Conservation (phyloP, 1,284 basidiomycete genomes). For the Ceratobasidium sp. region DNA sequence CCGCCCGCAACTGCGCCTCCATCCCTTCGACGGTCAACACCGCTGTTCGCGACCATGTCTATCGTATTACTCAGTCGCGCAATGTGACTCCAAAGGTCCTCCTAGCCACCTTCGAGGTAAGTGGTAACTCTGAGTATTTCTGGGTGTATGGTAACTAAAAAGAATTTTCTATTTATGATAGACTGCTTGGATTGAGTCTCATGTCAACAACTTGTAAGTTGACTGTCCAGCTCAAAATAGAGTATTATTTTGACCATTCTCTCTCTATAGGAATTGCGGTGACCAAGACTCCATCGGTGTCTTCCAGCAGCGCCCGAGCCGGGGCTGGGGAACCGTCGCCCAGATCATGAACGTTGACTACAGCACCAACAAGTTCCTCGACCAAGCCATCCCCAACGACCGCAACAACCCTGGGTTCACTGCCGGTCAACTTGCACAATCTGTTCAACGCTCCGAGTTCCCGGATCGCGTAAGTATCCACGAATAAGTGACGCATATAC, state of each 20-base stretch:
- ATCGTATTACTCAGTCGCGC: conserved; percentile 30
- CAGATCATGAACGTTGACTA: conserved; percentile 9
- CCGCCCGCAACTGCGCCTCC: conserved; percentile 13
- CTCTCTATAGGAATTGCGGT: conserved; percentile 26
- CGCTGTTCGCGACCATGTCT: conserved; percentile 37
- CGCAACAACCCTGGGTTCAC: conserved; percentile 28
- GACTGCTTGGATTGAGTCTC: conserved; percentile 32
- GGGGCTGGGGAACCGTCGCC: too few relatives aligned
- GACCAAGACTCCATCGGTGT: conserved; percentile 46
- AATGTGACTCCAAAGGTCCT: conserved; percentile 36
- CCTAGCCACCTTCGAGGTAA: conserved; percentile 35
- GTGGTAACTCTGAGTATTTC: not conserved
- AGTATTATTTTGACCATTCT: not conserved
- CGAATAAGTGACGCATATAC: not conserved
- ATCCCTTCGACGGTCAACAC: conserved; percentile 36
- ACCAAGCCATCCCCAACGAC: conserved; percentile 41
- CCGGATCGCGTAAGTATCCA: conserved; percentile 34
- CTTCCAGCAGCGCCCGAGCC: conserved; percentile 3
- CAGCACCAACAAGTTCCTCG: conserved; percentile 39
- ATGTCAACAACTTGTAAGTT: conserved; percentile 22
- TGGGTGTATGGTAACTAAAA: not conserved
- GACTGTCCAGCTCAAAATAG: not conserved
- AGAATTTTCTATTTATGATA: not conserved
- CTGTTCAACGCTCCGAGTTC: conserved; percentile 39
- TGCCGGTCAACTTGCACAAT: conserved; percentile 40